Percentiles rank a stretch among this genome's conserved stretches.
phyloP scores from a whole-genome alignment of 129 eudicot genomes.

The Saussurea involucrata region DNA sequence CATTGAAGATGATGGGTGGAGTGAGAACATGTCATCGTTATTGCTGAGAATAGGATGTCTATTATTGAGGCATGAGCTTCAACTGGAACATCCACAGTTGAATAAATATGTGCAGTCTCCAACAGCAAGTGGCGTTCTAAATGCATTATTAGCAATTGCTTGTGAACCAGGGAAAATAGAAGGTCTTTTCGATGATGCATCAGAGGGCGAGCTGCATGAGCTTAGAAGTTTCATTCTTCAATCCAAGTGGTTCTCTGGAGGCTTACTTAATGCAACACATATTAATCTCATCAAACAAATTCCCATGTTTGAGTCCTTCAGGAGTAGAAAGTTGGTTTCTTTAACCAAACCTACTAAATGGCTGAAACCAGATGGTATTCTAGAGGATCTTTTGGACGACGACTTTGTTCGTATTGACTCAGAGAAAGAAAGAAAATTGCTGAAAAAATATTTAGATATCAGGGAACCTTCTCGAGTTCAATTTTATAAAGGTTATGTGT shows the following conservation, averaged over 20 bases:
- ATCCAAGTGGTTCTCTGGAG: conserved; percentile 90
- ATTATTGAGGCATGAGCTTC: conserved; percentile 70
- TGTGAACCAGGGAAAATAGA: conserved; percentile 48
- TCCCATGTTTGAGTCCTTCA: conserved; percentile 92
- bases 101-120: conserved; percentile 77
- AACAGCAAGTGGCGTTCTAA: conserved; percentile 77
- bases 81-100: conserved; percentile 69
- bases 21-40: conserved; percentile 86
- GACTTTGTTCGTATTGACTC: conserved; percentile 83
- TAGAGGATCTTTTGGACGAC: conserved; percentile 77
- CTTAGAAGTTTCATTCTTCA: conserved; percentile 92
- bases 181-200: conserved; percentile 57
- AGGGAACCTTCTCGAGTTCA: conserved; percentile 74
- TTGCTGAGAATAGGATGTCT: conserved; percentile 77
- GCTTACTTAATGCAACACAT: conserved; percentile 41
- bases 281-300: conserved; percentile 58
- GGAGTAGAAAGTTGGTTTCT: conserved; percentile 64
- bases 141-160: conserved; percentile 70
- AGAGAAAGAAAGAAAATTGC: conserved; percentile 71
- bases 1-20: conserved; percentile 93
- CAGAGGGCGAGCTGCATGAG: conserved; percentile 90
- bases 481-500: conserved; percentile 72
- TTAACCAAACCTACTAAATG: conserved; percentile 64
- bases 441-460: conserved; percentile 54
- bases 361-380: conserved; percentile 80